Base-by-base conservation (phyloP, 1,284 basidiomycete genomes). In the Irpex lacteus region DNA sequence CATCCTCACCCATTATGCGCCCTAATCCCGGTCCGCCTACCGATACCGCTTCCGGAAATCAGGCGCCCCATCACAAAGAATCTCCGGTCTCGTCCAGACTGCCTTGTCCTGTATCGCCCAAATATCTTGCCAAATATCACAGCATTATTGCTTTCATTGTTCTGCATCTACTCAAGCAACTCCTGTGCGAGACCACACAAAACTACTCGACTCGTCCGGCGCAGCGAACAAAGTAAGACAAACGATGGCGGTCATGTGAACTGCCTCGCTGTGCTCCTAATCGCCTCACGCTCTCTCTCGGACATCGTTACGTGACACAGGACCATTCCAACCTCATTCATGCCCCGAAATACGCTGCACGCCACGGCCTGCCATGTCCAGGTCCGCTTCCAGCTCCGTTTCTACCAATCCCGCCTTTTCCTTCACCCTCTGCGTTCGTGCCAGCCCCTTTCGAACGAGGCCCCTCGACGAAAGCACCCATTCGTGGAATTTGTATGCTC, bases 51-150 rank as follows among this genome's bases (percentile, higher is more conserved):
- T 49, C 53, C 57, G 66, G 53, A 57, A 63, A 63, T 64, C 65
- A 64, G 37, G 65, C 65, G 66, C 64, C n/a, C 44, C 9, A 66
- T 66, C 65, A 55, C 6, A 37, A 56, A 58, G 57, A 56, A 13
- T 38, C 36, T 59, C 15, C 34, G 36, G 18, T 47, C 11, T n/a
- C 44, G 44, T 47, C 44, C n/a, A n/a, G 44, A 47, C n/a, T 13
- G n/a, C n/a, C 9, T 47, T 47, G 44, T 13, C n/a, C 2, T 47
- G 9, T 47, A 47, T 13, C n/a, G n/a, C n/a, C n/a, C 44, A n/a
- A 47, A 47, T 47, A 52, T 8, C 18, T n/a, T 18, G 11, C 13
- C 7, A 52, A 13, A n/a, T n/a, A 9, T 8, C 50, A 18, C 18
- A 18, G 50, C 19, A 52, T 19, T 18, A 9, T n/a, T 8, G 18